phyloP scores from a whole-genome alignment of 2,329 filamentous ascomycete genomes.

The Arthrobotrys sphaeroides region DNA sequence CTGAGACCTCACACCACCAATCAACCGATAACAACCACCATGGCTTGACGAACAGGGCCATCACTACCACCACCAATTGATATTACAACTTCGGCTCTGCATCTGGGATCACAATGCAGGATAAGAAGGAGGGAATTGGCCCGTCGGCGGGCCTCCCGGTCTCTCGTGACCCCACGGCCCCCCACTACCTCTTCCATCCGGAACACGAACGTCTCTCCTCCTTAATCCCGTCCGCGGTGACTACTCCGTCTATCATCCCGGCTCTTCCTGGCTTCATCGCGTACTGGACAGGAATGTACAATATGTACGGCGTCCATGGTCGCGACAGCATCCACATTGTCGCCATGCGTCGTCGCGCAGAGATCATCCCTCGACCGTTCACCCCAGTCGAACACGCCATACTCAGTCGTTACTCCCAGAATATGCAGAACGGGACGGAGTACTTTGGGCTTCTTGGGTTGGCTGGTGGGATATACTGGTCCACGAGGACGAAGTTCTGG shows the following conservation, averaged over 20 bases:
- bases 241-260: slow-evolving; percentile 14
- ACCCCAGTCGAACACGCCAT: slow-evolving; percentile 39
- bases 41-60: background rate
- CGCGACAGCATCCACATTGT: background rate
- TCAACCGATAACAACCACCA: background rate
- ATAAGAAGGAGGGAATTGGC: background rate
- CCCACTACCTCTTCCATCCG: slow-evolving; percentile 33
- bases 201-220: slow-evolving; percentile 35
- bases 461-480: background rate
- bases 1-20: slow-evolving; percentile 24
- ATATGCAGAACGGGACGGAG: slow-evolving; percentile 28
- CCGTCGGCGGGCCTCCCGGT: background rate
- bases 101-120: background rate
- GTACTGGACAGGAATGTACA: slow-evolving; percentile 10
- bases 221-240: slow-evolving; percentile 17
- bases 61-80: slow-evolving; percentile 11
- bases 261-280: slow-evolving; percentile 17
- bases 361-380: slow-evolving; percentile 6
- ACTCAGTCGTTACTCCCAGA: slow-evolving; percentile 26
- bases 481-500: slow-evolving; percentile 5
- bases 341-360: slow-evolving; percentile 15
- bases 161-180: slow-evolving; percentile 33
- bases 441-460: slow-evolving; percentile 28
- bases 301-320: background rate
- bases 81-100: background rate